Evolutionary conservation across 192 early-diverging fungal genomes (phyloP).

Genomic region (Thamnidium elegans): DNA sequence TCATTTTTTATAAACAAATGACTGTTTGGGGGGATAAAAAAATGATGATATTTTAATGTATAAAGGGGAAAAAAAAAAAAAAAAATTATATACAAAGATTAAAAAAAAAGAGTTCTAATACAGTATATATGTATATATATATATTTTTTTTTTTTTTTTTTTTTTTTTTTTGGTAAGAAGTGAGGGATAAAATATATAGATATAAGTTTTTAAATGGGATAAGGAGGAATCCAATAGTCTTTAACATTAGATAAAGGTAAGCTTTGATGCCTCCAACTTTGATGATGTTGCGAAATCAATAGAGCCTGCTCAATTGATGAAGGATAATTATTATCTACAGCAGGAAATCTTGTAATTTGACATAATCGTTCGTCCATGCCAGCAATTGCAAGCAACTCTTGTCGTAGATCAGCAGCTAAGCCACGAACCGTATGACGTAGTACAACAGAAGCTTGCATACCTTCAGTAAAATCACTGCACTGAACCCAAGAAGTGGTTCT

Average conservation of each 20-base stretch:
- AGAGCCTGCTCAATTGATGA: conserved; percentile 9
- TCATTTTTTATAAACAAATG: too few species aligned
- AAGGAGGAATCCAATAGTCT: background rate
- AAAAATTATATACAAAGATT: background rate
- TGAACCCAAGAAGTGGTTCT: conserved; percentile 43
- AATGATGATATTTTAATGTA: too few species aligned
- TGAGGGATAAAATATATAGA: too few species aligned
- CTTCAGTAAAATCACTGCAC: conserved; percentile 67
- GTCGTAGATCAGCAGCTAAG: conserved; percentile 25
- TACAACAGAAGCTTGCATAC: conserved; percentile 54
- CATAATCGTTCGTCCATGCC: conserved; percentile 20
- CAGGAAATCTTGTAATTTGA: conserved; percentile 24
- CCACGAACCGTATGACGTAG: conserved; percentile 53
- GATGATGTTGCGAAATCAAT: background rate
- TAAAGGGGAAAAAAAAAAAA: background rate
- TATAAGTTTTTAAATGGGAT: conserved; percentile 2
- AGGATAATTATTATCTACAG: background rate
- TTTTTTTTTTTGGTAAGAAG: too few species aligned
- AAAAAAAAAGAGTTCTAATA: conserved; percentile 4
- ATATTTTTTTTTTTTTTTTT: too few species aligned
- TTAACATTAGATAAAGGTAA: conserved; percentile 2
- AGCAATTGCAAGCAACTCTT: conserved; percentile 28
- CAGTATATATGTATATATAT: background rate
- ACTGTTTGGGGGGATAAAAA: too few species aligned
- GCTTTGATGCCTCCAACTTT: conserved; percentile 22